phyloP scores from a whole-genome alignment of 1,139 yeast genomes.

The Candida sp. region DNA sequence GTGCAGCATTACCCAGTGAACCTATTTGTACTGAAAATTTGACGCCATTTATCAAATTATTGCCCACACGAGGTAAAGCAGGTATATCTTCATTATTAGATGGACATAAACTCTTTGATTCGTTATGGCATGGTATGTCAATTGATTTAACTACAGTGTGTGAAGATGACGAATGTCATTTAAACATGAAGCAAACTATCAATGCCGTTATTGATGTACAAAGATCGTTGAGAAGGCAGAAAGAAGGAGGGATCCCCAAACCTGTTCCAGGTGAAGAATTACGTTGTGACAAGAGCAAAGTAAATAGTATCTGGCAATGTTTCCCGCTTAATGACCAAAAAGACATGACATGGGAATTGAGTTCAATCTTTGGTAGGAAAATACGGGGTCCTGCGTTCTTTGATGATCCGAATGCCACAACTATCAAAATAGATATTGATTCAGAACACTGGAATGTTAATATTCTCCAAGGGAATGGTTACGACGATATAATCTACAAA shows the following conservation, averaged over 20 bases:
- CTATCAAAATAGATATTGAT: slow-evolving; percentile 43
- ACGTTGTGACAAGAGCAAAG: slow-evolving; percentile 66
- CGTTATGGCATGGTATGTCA: slow-evolving; percentile 94
- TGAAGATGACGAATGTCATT: slow-evolving; percentile 35
- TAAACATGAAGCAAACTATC: slow-evolving; percentile 65
- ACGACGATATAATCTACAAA: slow-evolving; percentile 8
- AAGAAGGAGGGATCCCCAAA: slow-evolving; percentile 71
- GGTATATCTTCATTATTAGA: slow-evolving; percentile 85
- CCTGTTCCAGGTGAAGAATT: slow-evolving; percentile 69
- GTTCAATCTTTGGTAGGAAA: slow-evolving; percentile 65
- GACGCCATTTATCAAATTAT: slow-evolving; percentile 85
- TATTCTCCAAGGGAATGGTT: slow-evolving; percentile 14
- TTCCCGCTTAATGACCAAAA: slow-evolving; percentile 67
- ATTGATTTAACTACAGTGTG: slow-evolving; percentile 74
- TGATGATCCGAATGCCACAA: slow-evolving; percentile 29
- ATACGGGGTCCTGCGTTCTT: slow-evolving; percentile 65
- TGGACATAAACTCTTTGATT: slow-evolving; percentile 94
- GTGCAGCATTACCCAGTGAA: slow-evolving; percentile 93
- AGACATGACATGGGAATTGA: slow-evolving; percentile 51
- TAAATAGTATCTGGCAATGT: slow-evolving; percentile 63
- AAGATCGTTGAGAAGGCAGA: slow-evolving; percentile 55
- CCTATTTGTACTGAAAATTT: slow-evolving; percentile 97
- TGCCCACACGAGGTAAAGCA: slow-evolving; percentile 91
- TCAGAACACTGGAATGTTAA: slow-evolving; percentile 47
- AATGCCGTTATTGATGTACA: slow-evolving; percentile 74